Evolutionary conservation across 257 asterid species (phyloP).

Genomic region (Lithospermum erythrorhizon): DNA sequence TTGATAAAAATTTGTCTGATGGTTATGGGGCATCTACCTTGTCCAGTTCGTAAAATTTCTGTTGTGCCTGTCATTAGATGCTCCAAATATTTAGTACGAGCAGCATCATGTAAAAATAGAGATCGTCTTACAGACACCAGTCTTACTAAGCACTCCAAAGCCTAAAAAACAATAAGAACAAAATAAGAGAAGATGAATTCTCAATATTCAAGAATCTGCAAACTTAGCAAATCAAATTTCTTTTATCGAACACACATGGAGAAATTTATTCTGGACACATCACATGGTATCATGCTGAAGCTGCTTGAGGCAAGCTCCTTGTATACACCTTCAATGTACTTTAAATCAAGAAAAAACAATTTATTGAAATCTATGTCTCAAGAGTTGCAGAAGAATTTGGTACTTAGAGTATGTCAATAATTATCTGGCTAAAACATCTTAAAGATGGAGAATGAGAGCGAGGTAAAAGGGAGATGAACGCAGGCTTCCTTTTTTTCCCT

Average conservation of each 20-base stretch:
- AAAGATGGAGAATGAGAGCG: too few species aligned
- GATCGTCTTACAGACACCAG: slow-evolving; percentile 95
- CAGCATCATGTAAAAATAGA: slow-evolving; percentile 70
- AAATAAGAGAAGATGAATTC: neutral
- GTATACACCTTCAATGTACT: too few species aligned
- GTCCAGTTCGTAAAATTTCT: slow-evolving; percentile 82
- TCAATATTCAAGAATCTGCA: neutral
- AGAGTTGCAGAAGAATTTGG: too few species aligned
- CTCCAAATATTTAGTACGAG: slow-evolving; percentile 82
- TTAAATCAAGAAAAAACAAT: too few species aligned
- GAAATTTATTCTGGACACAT: too few species aligned
- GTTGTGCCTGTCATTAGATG: slow-evolving; percentile 92
- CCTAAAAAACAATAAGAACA: slow-evolving; percentile 29
- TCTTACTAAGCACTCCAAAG: slow-evolving; percentile 90
- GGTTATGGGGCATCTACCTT: slow-evolving; percentile 39
- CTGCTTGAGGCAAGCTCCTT: too few species aligned
- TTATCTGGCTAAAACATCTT: too few species aligned
- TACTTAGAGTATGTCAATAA: too few species aligned
- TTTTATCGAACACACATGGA: neutral
- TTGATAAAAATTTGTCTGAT: neutral
- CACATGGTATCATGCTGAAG: neutral
- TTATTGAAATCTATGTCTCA: too few species aligned
- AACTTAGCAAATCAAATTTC: neutral
- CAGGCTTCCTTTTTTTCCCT: too few species aligned
- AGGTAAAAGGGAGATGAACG: too few species aligned